Evolutionary conservation across 768 basidiomycete species (phyloP), one percentile per base, ranked within the genome.

Genomic region (Tulasnella sp.): DNA sequence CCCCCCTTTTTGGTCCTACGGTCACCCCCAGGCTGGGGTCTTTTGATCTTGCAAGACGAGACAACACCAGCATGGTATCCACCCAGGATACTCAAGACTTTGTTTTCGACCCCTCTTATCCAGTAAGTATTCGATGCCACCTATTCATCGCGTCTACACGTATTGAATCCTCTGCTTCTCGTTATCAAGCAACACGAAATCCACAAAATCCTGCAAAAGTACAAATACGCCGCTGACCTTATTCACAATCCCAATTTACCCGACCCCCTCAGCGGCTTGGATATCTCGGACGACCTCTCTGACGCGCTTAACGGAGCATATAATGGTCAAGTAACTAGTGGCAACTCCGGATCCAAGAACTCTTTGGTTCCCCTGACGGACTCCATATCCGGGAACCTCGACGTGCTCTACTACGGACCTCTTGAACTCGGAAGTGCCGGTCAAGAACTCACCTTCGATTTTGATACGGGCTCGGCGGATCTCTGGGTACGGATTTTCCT

Each of bases 391-490:
- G 70, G 68, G 15, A 57, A 58, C 25, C 61, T 73, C 40, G 77
- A 80, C 57, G 59, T 75, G 27, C 66, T 75, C 53, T 81, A 80
- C 63, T 78, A 75, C 53, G 76, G 74, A 2, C 59, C 65, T 7
- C 52, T 82, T 45, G 34, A 61, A 4, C 71, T 85, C 50, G 84
- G 84, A 8, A 79, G 79, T 15, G 76, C 76, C 1, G 62, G 69
- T 0, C 81, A 83, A 65, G 51, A 61, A 19, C 63, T 84, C 15
- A 70, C 73, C 2, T 73, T 84, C 32, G 77, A 82, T 65, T 69
- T 84, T 61, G 84, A 86, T 66, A 84, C 83, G 2, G 81, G 83
- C 49, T 81, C 78, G 6, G 71, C 77, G 32, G 84, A 86, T 64
- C 70, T 82, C n/a, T 84, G 82, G 79, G 65, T 75, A 42, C 21